Base-by-base conservation (phyloP, 352 stramenopile genomes). In the Albugo laibachii region DNA sequence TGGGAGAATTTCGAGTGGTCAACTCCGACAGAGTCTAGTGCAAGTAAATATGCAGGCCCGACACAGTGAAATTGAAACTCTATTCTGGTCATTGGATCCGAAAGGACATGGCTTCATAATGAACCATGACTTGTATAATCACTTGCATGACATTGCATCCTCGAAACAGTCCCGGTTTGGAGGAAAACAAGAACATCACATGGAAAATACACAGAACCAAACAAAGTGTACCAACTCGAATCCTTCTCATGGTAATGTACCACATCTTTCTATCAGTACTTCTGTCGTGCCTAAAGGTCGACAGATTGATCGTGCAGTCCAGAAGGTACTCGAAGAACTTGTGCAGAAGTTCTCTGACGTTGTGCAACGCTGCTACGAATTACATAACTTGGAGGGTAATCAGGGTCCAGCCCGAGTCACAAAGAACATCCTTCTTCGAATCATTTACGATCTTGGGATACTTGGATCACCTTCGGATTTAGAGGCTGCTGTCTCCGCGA, bases 71-170 rank as follows among this genome's bases (percentile, higher is more conserved):
- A 67, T 86, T 2, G 71, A 86, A 41, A 57, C 59, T 1, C 58
- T 86, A 18, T 86, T 86, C 45, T 86, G 74, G 71, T 63, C 56
- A n/a, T 55, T 86, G 1, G 74, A 86, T 41, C 73, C 70, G 8
- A 61, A 63, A 36, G 74, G 71, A 0, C 63, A 65, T 8, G 71
- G 74, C 5, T 83, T 77, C 47, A 65, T 86, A 15, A 45, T 51
- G 11, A 64, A 53, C 11, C 56, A 69, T 44, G 74, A 81, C 14
- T 62, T 86, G 14, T 82, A 84, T 54, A 59, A 79, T 40, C 67
- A 86, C 46, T 45, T 86, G 15, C 69, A 74, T 24, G 46, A 35
- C 5, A 72, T 67, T 44, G 27, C 47, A 21, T 15, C 16, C 35
- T 15, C 27, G 47, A 13, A 24, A 8, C 16, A 19, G 8, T 43